A percentile compares a stretch with the other conserved stretches of the same genome.
Evolutionary conservation across 2,329 filamentous ascomycete genomes (phyloP).

Genomic region (Claviceps maximensis): DNA sequence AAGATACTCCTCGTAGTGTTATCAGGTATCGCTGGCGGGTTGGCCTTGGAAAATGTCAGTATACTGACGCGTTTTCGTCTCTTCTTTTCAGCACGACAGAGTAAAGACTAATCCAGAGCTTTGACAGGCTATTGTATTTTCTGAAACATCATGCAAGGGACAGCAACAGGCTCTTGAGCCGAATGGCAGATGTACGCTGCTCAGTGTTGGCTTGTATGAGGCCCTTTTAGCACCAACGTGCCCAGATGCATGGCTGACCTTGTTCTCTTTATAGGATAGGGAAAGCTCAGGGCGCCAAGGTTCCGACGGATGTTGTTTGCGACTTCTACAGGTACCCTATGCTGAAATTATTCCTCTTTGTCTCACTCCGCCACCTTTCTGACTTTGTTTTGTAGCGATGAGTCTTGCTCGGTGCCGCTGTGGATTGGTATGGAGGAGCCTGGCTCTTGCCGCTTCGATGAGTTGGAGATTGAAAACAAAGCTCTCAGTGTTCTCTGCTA

Average conservation of each 20-base stretch:
- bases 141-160: neutral
- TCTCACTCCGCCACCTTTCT: neutral
- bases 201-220: neutral
- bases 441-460: neutral
- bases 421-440: constrained; percentile 5
- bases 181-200: neutral
- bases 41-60: neutral
- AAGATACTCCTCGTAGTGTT: neutral
- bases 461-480: constrained; percentile 2
- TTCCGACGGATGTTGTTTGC: neutral
- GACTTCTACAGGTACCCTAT: neutral
- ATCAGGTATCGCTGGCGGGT: neutral
- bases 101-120: neutral
- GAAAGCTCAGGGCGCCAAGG: neutral
- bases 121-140: constrained; percentile 1
- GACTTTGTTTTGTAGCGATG: constrained; percentile 1
- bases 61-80: neutral
- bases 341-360: neutral
- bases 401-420: constrained; percentile 1
- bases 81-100: no score
- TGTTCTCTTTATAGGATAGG: neutral
- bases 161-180: neutral
- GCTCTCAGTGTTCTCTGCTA: constrained; percentile 3
- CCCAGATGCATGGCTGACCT: neutral
- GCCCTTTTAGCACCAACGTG: neutral